Evolutionary conservation across 1,284 basidiomycete species (phyloP), one percentile per base, ranked within the genome.

Genomic region (Moesziomyces parantarcticus): DNA sequence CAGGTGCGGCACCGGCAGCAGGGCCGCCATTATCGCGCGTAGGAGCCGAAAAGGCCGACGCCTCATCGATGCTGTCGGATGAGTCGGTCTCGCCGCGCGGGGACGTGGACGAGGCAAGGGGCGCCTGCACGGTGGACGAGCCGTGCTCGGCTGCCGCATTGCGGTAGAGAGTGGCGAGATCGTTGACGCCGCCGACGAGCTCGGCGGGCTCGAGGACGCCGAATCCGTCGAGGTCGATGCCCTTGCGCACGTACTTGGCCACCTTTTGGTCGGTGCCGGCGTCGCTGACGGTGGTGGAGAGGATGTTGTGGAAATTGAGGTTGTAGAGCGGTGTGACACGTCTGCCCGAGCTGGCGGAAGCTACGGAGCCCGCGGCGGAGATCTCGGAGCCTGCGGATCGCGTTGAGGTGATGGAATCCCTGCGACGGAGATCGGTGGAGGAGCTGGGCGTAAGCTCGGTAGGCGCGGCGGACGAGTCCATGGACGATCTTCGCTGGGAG

Each of bases 221-320:
- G 39, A 86, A 79, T 0, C 77, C 84, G 20, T 79, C 64, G 21
- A 86, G 63, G 20, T 86, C 85, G 32, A 86, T 86, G 0, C 92
- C 91, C 16, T 92, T 89, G 78, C 90, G 93, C 69, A 88, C 87
- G 82, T 97, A 97, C 80, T 91, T 93, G 18, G 95, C 94, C 13
- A 99, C 91, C 84, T 92, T 93, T 29, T 92, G 92, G 73, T 98
- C 96, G 0, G 96, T 99, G 3, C 94, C 94, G 0, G 93, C 93
- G 79, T 95, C 93, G 32, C 93, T 89, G 58, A 97, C 90, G 29
- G 91, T 90, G 67, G 95, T 95, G 11, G 93, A 91, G 86, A 96
- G 88, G 59, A 98, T 92, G 73, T 92, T 93, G 85, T 99, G 95
- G 3, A 91, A 92, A 56, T 92, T 90, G 34, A 98, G 88, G 79